A percentile compares a stretch with the other conserved stretches of the same genome.
These are phyloP conservation scores for Globisporangium solare DNA, from an alignment of 352 stramenopile species.

Conservation along the genomic window DNA sequence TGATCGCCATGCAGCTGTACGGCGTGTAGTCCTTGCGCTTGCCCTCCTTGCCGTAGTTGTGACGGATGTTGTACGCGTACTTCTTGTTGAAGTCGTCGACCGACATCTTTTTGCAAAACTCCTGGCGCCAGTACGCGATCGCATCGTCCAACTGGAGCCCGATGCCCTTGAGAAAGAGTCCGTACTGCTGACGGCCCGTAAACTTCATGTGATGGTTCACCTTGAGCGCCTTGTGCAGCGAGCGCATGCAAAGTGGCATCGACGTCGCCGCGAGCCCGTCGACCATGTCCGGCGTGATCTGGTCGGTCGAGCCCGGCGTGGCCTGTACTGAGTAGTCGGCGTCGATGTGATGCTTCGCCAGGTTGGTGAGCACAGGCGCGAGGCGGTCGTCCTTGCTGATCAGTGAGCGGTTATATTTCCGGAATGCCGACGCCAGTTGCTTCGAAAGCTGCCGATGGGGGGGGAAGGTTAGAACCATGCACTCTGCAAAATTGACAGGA, in stretches of 20 bases:
- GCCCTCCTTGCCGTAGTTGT: slow-evolving; percentile 99
- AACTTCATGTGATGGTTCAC: slow-evolving; percentile 97
- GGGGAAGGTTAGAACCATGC: not conserved
- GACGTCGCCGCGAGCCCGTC: slow-evolving; percentile 80
- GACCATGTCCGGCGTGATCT: slow-evolving; percentile 91
- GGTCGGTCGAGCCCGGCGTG: slow-evolving; percentile 29
- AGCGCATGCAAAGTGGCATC: slow-evolving; percentile 98
- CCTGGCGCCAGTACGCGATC: slow-evolving; percentile 93
- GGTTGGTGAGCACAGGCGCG: slow-evolving; percentile 91
- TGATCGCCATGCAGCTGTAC: slow-evolving; percentile 97
- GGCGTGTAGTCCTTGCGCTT: slow-evolving; percentile 97
- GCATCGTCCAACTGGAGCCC: slow-evolving; percentile 96
- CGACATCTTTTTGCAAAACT: slow-evolving; percentile 93
- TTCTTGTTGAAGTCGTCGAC: slow-evolving; percentile 98
- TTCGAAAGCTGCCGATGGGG: slow-evolving; percentile 89
- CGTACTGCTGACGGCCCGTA: slow-evolving; percentile 95
- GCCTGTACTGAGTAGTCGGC: slow-evolving; percentile 70
- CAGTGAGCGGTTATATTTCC: slow-evolving; percentile 85
- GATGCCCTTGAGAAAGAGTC: slow-evolving; percentile 98
- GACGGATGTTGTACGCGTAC: slow-evolving; percentile 98
- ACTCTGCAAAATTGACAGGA: not conserved
- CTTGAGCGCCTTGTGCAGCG: slow-evolving; percentile 92
- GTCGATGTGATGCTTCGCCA: slow-evolving; percentile 96
- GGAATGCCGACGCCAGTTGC: slow-evolving; percentile 83
- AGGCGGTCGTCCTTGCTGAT: slow-evolving; percentile 92